Evolutionary conservation across 495 filamentous ascomycete genomes (phyloP).

Genomic region (Aspergillus sparsus): DNA sequence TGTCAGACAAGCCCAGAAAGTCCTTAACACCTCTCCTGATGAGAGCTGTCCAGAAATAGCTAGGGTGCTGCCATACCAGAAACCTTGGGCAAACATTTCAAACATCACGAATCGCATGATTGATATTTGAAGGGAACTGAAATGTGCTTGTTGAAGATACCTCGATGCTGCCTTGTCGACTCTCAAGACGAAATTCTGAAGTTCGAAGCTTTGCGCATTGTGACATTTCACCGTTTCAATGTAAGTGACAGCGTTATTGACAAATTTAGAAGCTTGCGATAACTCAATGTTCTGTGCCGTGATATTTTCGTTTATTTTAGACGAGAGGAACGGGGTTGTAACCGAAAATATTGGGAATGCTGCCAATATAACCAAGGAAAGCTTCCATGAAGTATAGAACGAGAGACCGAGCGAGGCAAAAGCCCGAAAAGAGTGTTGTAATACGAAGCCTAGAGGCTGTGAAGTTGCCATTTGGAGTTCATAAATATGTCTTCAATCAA

Average conservation of each 20-base stretch:
- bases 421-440: slow-evolving; percentile 62
- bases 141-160: slow-evolving; percentile 67
- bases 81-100: slow-evolving; percentile 84
- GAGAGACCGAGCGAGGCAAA: slow-evolving; percentile 67
- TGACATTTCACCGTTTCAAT: slow-evolving; percentile 89
- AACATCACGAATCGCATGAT: slow-evolving; percentile 73
- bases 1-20: slow-evolving; percentile 79
- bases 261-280: slow-evolving; percentile 67
- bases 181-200: slow-evolving; percentile 59
- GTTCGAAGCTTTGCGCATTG: slow-evolving; percentile 74
- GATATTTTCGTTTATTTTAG: slow-evolving; percentile 63
- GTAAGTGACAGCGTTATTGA: slow-evolving; percentile 64
- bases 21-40: slow-evolving; percentile 74
- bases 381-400: slow-evolving; percentile 76
- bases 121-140: slow-evolving; percentile 69
- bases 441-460: slow-evolving; percentile 69
- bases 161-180: slow-evolving; percentile 61
- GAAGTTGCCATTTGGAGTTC: slow-evolving; percentile 82
- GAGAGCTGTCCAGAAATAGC: slow-evolving; percentile 55
- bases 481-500: slow-evolving; percentile 64
- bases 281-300: slow-evolving; percentile 69
- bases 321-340: slow-evolving; percentile 59
- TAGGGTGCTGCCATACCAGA: slow-evolving; percentile 81
- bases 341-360: slow-evolving; percentile 68
- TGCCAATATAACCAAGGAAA: slow-evolving; percentile 79